Conservation (phyloP, 768 basidiomycete genomes). For the Gyrodon lividus region DNA sequence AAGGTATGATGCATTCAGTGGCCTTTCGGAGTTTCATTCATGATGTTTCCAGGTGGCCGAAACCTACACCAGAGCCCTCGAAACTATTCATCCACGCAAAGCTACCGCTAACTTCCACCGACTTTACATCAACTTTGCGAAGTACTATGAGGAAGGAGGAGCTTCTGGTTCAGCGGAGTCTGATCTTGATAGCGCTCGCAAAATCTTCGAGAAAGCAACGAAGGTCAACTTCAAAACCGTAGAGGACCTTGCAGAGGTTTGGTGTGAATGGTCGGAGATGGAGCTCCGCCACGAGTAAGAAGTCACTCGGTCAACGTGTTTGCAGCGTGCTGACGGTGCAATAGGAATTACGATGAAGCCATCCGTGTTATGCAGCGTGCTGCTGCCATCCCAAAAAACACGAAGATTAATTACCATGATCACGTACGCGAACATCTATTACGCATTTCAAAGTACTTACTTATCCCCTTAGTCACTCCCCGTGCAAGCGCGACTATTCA, state of each 20-base stretch:
- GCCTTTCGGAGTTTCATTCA: background rate
- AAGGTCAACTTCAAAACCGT: slow-evolving; percentile 93
- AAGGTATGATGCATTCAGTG: slow-evolving; percentile 53
- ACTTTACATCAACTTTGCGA: slow-evolving; percentile 92
- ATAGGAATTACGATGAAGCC: slow-evolving; percentile 94
- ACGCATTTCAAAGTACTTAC: slow-evolving; percentile 12
- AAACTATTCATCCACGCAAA: slow-evolving; percentile 83
- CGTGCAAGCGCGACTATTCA: slow-evolving; percentile 90
- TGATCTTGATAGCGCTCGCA: slow-evolving; percentile 83
- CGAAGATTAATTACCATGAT: slow-evolving; percentile 91
- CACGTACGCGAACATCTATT: slow-evolving; percentile 54
- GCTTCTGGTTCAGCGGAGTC: slow-evolving; percentile 72
- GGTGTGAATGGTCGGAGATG: slow-evolving; percentile 99
- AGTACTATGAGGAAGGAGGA: slow-evolving; percentile 97
- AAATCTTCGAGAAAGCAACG: slow-evolving; percentile 90
- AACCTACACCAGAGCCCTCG: slow-evolving; percentile 87
- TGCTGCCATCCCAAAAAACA: slow-evolving; percentile 84
- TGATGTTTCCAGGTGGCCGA: slow-evolving; percentile 67
- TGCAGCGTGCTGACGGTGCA: slow-evolving; percentile 10
- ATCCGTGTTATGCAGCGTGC: slow-evolving; percentile 97
- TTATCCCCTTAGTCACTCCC: slow-evolving; percentile 59
- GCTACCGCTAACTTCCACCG: slow-evolving; percentile 90
- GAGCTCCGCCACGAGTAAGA: slow-evolving; percentile 93
- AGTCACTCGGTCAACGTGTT: background rate
- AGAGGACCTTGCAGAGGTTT: slow-evolving; percentile 95